A percentile compares a stretch with the other conserved stretches of the same genome.
Evolutionary conservation across 1,284 basidiomycete genomes (phyloP).

Genomic region (Trametes pubescens): DNA sequence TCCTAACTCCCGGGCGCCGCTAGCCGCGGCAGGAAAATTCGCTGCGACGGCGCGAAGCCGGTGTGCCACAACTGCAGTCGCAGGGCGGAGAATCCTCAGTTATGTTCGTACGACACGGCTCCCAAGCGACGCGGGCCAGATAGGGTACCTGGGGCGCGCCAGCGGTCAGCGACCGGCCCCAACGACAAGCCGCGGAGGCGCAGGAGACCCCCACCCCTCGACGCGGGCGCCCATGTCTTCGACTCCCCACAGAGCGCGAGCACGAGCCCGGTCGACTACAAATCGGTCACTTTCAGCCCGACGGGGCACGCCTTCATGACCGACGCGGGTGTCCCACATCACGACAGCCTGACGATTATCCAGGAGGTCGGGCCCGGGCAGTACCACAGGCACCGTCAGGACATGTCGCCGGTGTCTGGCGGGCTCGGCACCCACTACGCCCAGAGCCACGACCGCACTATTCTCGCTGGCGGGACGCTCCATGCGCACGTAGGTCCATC

Average conservation of each 20-base stretch:
- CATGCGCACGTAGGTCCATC: constrained; percentile 35
- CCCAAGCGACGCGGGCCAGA: constrained; percentile 83
- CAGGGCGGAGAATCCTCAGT: constrained; percentile 41
- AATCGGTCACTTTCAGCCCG: constrained; percentile 21
- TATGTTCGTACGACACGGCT: constrained; percentile 63
- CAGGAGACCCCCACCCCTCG: constrained; percentile 33
- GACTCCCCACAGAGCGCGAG: constrained; percentile 29
- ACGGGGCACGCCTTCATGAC: constrained; percentile 20
- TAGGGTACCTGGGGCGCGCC: constrained; percentile 75
- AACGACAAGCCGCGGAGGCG: constrained; percentile 38
- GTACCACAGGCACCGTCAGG: constrained; percentile 28
- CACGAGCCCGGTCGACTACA: constrained; percentile 27
- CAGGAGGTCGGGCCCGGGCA: constrained; percentile 27
- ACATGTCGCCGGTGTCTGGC: constrained; percentile 15
- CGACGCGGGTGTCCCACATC: constrained; percentile 11
- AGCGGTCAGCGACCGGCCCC: constrained; percentile 48
- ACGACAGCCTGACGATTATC: constrained; percentile 25
- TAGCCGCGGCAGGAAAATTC: constrained; percentile 79
- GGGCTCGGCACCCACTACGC: constrained; percentile 25
- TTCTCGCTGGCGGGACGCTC: constrained; percentile 19
- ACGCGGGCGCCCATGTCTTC: constrained; percentile 16
- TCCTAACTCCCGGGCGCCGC: constrained; percentile 22
- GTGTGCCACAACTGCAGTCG: constrained; percentile 74
- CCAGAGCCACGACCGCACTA: constrained; percentile 27
- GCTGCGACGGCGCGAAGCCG: constrained; percentile 82